phyloP scores from a whole-genome alignment of 1,284 basidiomycete genomes.

The Pseudozyma pruni region DNA sequence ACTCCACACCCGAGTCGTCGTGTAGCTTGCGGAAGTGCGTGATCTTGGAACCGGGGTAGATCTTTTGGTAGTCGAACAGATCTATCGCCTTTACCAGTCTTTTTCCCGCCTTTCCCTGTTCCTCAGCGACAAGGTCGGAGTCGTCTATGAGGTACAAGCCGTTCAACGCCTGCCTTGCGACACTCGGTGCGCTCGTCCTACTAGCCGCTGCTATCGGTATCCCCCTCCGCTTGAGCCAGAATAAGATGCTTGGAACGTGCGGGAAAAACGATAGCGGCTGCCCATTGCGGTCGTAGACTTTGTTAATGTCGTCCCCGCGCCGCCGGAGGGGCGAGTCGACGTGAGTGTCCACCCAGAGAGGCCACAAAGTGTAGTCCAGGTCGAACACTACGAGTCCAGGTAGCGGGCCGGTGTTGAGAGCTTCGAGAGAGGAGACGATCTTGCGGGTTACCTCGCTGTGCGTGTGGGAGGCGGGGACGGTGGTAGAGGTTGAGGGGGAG shows the following conservation, averaged over 20 bases:
- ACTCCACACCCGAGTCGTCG: conserved; percentile 51
- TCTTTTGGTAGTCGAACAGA: conserved; percentile 61
- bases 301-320: conserved; percentile 44
- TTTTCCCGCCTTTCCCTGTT: background rate
- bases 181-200: conserved; percentile 56
- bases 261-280: conserved; percentile 57
- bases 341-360: conserved; percentile 64
- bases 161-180: conserved; percentile 60
- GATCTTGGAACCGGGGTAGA: conserved; percentile 65
- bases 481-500: background rate
- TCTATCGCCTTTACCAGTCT: conserved; percentile 41
- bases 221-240: conserved; percentile 35
- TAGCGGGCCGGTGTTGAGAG: conserved; percentile 12
- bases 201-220: conserved; percentile 58
- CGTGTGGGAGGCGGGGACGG: background rate
- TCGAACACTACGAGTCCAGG: conserved; percentile 62
- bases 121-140: conserved; percentile 1
- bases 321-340: conserved; percentile 57
- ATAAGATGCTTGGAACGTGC: conserved; percentile 60
- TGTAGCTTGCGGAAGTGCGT: conserved; percentile 58
- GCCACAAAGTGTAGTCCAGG: conserved; percentile 66
- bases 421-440: conserved; percentile 16
- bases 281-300: conserved; percentile 50
- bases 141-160: conserved; percentile 49
- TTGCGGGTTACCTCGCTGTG: conserved; percentile 1